A percentile compares a stretch with the other conserved stretches of the same genome.
These are phyloP conservation scores for Fraxinus xanthoxyloides DNA, from an alignment of 305 asterid species.

Conservation along the genomic window DNA sequence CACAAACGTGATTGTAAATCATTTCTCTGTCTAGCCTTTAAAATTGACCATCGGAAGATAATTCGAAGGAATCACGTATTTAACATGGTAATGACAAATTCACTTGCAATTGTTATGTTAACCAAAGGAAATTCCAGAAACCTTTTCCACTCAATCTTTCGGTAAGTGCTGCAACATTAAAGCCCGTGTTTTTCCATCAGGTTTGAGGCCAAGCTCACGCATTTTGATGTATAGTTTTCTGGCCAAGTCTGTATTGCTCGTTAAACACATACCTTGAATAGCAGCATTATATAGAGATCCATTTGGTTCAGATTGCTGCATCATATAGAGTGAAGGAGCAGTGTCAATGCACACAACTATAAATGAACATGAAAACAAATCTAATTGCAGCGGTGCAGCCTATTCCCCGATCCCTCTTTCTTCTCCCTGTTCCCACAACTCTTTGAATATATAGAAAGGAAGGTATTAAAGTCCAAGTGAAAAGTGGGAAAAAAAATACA, in stretches of 20 bases:
- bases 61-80: neutral
- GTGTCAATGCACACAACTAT: neutral
- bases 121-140: neutral
- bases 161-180: conserved; percentile 75
- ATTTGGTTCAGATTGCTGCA: conserved; percentile 57
- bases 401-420: neutral
- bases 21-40: neutral
- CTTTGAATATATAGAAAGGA: neutral
- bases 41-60: neutral
- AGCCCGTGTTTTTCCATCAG: conserved; percentile 92
- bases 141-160: conserved; percentile 27
- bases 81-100: neutral
- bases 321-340: neutral
- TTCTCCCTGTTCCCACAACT: neutral
- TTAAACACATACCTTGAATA: conserved; percentile 83
- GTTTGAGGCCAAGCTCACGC: conserved; percentile 67
- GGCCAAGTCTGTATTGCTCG: conserved; percentile 58
- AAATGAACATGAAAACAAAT: neutral
- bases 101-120: neutral
- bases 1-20: neutral
- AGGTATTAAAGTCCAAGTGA: neutral
- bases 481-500: neutral
- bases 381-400: conserved; percentile 3
- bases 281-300: conserved; percentile 84
- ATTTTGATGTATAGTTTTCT: conserved; percentile 62